Base-by-base conservation (phyloP, 768 basidiomycete species). In the Phaeotremella fagi region DNA sequence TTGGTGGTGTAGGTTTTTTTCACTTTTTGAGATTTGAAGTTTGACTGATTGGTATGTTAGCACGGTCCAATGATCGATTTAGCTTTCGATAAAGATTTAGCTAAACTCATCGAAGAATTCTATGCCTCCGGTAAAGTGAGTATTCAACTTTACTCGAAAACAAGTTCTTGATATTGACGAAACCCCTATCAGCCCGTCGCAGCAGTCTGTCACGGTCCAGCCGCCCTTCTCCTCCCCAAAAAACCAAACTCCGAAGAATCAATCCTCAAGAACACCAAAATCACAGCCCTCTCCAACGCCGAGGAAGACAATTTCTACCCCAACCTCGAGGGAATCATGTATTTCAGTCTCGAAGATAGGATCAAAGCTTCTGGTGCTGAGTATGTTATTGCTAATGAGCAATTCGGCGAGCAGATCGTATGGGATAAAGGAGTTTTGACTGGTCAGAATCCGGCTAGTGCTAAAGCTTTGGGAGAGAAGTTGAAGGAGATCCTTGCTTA, bases 151-250 rank as follows among this genome's bases (percentile, higher is more conserved):
- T 18, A 7, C 16, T 24, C n/a, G n/a, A n/a, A n/a, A n/a, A n/a
- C n/a, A n/a, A n/a, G n/a, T n/a, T n/a, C n/a, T n/a, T n/a, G n/a
- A n/a, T n/a, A n/a, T n/a, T 53, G 45, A 47, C 25, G 12, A 6
- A 7, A 15, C 27, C 20, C 20, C 45, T 15, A 26, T 14, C 22
- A 56, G 58, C 73, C 85, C 55, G 80, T 82, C 5, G 63, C 82
- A 3, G 85, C 85, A 3, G 86, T 90, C 24, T 89, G 88, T 77
- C 88, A 89, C 74, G 88, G 87, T 15, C 82, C 87, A 47, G 85
- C 82, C n/a, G 85, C 84, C 1, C 77, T 88, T 20, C 80, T 83
- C 14, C 77, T 77, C 20, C 83, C 74, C 29, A 61, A 61, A 2
- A 80, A 78, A 5, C 82, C 83, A 57, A 75, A 76, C 5, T 67